These are phyloP conservation scores for Phylloporus sp. DNA, from an alignment of 768 basidiomycete genomes.

Conservation along the genomic window DNA sequence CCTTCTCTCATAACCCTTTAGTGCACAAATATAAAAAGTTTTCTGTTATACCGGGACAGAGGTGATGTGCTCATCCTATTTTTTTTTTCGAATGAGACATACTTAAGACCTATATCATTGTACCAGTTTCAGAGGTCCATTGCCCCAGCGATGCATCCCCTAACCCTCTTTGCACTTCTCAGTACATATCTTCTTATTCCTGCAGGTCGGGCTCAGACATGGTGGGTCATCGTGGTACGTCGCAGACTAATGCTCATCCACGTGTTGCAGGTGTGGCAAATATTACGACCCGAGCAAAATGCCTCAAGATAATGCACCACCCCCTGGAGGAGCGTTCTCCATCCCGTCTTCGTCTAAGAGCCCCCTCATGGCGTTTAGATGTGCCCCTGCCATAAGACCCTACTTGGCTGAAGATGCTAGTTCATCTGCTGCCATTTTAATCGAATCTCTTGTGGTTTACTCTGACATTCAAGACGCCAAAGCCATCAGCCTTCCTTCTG, in stretches of 20 bases:
- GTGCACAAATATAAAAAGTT: neutral
- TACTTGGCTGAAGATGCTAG: slow-evolving; percentile 52
- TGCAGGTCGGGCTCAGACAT: slow-evolving; percentile 24
- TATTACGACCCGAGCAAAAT: slow-evolving; percentile 47
- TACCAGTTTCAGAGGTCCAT: neutral
- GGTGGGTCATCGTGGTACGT: slow-evolving; percentile 14
- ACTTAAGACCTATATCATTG: neutral
- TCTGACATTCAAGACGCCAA: slow-evolving; percentile 42
- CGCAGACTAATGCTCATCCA: neutral
- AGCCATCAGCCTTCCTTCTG: slow-evolving; percentile 36
- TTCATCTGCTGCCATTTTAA: slow-evolving; percentile 43
- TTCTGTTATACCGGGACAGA: neutral
- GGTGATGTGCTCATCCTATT: slow-evolving; percentile 3
- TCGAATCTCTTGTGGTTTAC: slow-evolving; percentile 50
- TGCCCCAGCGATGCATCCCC: slow-evolving; percentile 6
- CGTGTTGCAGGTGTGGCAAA: slow-evolving; percentile 41
- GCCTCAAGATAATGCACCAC: slow-evolving; percentile 29
- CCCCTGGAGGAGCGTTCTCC: slow-evolving; percentile 49
- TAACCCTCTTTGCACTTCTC: slow-evolving; percentile 11
- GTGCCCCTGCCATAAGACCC: slow-evolving; percentile 54
- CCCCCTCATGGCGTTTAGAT: slow-evolving; percentile 54
- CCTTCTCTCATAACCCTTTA: slow-evolving; percentile 10
- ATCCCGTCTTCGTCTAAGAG: slow-evolving; percentile 33
- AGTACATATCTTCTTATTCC: slow-evolving; percentile 12
- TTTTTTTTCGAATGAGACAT: neutral